Percentiles rank a stretch among this genome's conserved stretches.
These are phyloP conservation scores for Nigrograna mackinnonii DNA, from an alignment of 2,329 filamentous ascomycete species.

Conservation along the genomic window DNA sequence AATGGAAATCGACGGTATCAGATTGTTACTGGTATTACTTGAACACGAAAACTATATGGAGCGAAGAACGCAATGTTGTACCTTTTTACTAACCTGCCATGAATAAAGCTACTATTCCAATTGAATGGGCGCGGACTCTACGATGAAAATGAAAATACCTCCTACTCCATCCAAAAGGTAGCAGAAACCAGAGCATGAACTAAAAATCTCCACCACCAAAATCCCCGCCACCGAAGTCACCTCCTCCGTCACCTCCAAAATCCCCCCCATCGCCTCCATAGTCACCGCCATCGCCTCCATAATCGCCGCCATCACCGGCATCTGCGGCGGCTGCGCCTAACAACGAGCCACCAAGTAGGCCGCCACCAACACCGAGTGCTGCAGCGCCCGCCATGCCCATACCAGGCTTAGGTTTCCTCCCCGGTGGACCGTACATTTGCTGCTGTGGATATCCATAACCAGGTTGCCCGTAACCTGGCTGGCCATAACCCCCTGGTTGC, in stretches of 20 bases:
- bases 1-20: too few species aligned
- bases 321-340: constrained; percentile 67
- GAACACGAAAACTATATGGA: too few species aligned
- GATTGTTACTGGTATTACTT: too few species aligned
- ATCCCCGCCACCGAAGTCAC: constrained; percentile 29
- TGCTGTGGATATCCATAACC: too few species aligned
- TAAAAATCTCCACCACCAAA: constrained; percentile 10
- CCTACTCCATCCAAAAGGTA: too few species aligned
- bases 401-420: constrained; percentile 46
- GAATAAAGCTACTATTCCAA: too few species aligned
- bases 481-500: constrained; percentile 23
- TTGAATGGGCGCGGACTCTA: too few species aligned
- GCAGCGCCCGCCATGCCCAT: constrained; percentile 75
- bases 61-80: too few species aligned
- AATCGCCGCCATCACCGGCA: constrained; percentile 23
- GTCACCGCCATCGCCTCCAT: constrained; percentile 21
- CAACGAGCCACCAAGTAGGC: constrained; percentile 76
- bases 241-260: constrained; percentile 24
- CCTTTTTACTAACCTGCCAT: too few species aligned
- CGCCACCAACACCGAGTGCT: constrained; percentile 79
- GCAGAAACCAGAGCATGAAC: too few species aligned
- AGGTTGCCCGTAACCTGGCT: constrained; percentile 25
- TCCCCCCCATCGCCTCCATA: constrained; percentile 25
- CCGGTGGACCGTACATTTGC: constrained; percentile 21
- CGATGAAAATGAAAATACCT: too few species aligned